phyloP scores from a whole-genome alignment of 108 stramenopile species.

The Tribonema minus region DNA sequence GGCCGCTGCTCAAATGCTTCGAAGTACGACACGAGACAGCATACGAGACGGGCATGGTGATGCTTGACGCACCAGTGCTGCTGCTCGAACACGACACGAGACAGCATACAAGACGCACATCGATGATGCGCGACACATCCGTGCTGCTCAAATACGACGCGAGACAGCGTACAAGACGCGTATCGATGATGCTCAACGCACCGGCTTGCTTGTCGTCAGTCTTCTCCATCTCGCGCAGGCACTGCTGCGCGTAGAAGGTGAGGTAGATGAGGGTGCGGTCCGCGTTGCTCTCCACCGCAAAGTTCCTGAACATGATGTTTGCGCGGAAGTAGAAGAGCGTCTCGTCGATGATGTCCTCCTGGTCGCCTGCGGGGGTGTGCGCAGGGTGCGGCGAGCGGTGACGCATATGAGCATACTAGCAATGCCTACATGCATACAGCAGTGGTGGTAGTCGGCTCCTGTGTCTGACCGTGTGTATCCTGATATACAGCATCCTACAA shows the following conservation, averaged over 20 bases:
- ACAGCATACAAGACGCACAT: no score
- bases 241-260: constrained; percentile 57
- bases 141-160: no score
- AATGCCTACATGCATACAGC: not conserved
- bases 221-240: constrained; percentile 52
- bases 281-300: constrained; percentile 50
- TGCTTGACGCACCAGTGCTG: no score
- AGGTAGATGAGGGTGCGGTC: constrained; percentile 64
- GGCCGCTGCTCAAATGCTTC: no score
- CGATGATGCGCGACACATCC: no score
- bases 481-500: not conserved
- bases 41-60: no score
- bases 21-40: no score
- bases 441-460: not conserved
- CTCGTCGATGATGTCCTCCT: constrained; percentile 64
- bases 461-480: not conserved
- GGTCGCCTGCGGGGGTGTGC: not conserved
- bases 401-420: not conserved
- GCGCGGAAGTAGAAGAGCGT: constrained; percentile 58
- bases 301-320: constrained; percentile 58
- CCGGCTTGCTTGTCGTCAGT: constrained; percentile 19
- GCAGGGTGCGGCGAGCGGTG: not conserved
- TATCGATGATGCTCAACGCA: no score
- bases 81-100: no score
- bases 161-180: no score